Conservation (phyloP, 805 yeast species). For the Candida pseudofarinosa region DNA sequence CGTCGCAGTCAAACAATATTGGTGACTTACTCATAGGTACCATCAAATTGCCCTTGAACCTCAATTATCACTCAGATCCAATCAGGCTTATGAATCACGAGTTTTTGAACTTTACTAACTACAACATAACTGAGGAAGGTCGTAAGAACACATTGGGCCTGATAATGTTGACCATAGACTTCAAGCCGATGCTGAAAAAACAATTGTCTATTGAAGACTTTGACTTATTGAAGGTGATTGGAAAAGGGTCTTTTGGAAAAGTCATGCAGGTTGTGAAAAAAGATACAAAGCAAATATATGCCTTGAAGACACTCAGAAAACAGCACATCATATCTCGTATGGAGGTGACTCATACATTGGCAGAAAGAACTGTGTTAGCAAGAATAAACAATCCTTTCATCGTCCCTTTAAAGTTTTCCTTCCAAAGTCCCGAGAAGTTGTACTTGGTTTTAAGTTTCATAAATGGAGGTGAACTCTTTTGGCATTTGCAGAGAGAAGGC, state of each 20-base stretch:
- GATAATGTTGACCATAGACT: conserved; percentile 62
- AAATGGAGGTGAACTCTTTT: conserved; percentile 95
- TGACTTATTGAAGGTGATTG: conserved; percentile 89
- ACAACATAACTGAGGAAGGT: conserved; percentile 34
- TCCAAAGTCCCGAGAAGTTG: conserved; percentile 94
- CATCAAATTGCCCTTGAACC: conserved; percentile 55
- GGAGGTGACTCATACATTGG: conserved; percentile 94
- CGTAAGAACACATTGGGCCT: conserved; percentile 39
- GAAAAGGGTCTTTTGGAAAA: conserved; percentile 97
- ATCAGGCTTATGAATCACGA: conserved; percentile 65
- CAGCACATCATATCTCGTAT: conserved; percentile 90
- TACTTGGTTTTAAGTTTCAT: conserved; percentile 88
- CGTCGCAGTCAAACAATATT: conserved; percentile 26
- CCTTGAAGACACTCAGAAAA: conserved; percentile 88
- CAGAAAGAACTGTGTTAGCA: conserved; percentile 93
- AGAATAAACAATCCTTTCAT: conserved; percentile 92
- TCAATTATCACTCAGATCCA: conserved; percentile 46
- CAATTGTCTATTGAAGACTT: conserved; percentile 86
- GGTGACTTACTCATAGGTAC: conserved; percentile 79
- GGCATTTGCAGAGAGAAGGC: conserved; percentile 89
- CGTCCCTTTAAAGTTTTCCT: conserved; percentile 92
- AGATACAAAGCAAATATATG: conserved; percentile 92
- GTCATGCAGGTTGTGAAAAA: conserved; percentile 98
- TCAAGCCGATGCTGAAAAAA: conserved; percentile 59
- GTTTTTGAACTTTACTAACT: conserved; percentile 28